phyloP scores from a whole-genome alignment of 306 rosid genomes.

The Vigna trinervia region DNA sequence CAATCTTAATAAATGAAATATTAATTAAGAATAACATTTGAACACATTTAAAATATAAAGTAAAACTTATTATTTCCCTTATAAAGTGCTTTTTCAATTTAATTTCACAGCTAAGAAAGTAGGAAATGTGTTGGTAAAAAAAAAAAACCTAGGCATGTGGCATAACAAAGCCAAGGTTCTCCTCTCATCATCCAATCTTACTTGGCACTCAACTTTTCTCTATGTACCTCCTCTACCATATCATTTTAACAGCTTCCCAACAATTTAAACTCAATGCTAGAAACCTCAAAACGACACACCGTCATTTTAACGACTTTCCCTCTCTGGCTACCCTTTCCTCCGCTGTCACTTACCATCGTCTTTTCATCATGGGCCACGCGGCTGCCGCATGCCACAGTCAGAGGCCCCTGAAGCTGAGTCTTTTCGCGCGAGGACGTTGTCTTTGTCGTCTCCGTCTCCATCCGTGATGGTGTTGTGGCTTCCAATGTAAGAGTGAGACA shows the following conservation, averaged over 20 bases:
- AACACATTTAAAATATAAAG: no score
- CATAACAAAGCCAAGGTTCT: not conserved
- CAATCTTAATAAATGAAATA: no score
- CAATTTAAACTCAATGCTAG: not conserved
- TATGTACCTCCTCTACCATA: conserved; percentile 46
- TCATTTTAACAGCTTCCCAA: not conserved
- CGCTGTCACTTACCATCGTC: conserved; percentile 44
- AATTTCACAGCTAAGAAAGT: no score
- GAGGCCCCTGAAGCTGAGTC: conserved; percentile 42
- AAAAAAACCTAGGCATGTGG: conserved; percentile 28
- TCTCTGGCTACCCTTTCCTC: conserved; percentile 49
- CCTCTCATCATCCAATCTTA: not conserved
- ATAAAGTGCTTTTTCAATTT: no score
- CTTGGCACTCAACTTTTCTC: conserved; percentile 51
- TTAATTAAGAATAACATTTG: no score
- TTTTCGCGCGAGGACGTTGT: conserved; percentile 51
- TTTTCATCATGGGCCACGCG: conserved; percentile 51
- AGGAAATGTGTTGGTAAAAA: no score
- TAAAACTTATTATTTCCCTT: no score
- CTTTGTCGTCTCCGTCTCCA: conserved; percentile 50
- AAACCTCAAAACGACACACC: conserved; percentile 1
- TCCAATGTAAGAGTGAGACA: not conserved
- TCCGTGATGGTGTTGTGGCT: not conserved
- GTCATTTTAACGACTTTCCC: conserved; percentile 45
- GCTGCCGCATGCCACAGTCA: conserved; percentile 47